Evolutionary conservation across 2,329 filamentous ascomycete species (phyloP), one percentile per base, ranked within the genome.

Genomic region (Septoria petroselini): DNA sequence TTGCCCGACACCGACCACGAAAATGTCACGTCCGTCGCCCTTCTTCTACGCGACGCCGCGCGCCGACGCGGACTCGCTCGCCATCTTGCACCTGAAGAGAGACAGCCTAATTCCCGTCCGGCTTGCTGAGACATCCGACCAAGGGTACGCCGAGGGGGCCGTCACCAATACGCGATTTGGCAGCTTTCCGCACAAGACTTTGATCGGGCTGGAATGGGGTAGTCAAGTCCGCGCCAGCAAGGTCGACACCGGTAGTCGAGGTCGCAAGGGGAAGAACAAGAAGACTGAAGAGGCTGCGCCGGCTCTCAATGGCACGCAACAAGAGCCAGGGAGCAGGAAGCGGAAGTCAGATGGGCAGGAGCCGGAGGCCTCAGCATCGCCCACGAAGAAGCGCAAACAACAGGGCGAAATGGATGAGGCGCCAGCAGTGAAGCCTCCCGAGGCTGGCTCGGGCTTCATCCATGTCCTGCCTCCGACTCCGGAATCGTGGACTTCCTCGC

Each of bases 141-240:
- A 68, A 47, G 67, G 66, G 15, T 69, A 69, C 45, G 67, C 63
- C 19, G 73, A 74, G 54, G 73, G 73, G 43, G 70, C 70, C 15
- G 73, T 77, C 35, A 82, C 91, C 46, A 97, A 95, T 71, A 98
- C 91, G 1, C 84, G 91, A 37, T 98, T 95, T 64, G 93, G 93
- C 41, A 95, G 91, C 11, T 78, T 73, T 48, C 75, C 75, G 2
- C 75, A 78, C 59, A 73, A 66, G 54, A 76, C 73, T 0, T 68
- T 78, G 19, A 64, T 95, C 48, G 77, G 82, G 4, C 76, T 90
- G 46, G 86, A 88, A 34, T 97, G 91, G 91, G 93, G 93, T 21
- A 89, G 87, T 5, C 93, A 97, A 67, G 84, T 97, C 17, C 80
- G 88, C 39, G 93, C 93, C 6, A 95, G 90, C 1, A 82, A 85